phyloP scores from a whole-genome alignment of 2,329 filamentous ascomycete genomes.

The Orbilia oligospora region DNA sequence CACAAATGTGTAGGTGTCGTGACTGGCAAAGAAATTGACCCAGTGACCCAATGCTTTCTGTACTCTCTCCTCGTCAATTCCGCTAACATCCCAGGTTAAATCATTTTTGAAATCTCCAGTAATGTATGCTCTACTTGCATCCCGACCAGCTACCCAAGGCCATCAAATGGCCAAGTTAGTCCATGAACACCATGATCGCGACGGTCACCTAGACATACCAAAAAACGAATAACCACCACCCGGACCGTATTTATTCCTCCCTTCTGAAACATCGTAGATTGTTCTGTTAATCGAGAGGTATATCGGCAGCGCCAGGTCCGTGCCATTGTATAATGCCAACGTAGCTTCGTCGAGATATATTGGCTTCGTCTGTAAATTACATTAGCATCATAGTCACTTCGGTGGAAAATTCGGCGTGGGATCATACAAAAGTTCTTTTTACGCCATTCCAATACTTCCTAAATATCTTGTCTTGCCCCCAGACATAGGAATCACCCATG shows the following conservation, averaged over 20 bases:
- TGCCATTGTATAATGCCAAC: slow-evolving; percentile 82
- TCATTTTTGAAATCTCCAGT: slow-evolving; percentile 94
- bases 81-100: slow-evolving; percentile 84
- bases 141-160: slow-evolving; percentile 74
- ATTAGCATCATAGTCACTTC: slow-evolving; percentile 20
- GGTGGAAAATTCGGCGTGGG: slow-evolving; percentile 37
- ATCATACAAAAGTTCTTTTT: slow-evolving; percentile 70
- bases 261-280: slow-evolving; percentile 85
- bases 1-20: slow-evolving; percentile 55
- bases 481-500: slow-evolving; percentile 79
- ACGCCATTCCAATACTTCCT: slow-evolving; percentile 74
- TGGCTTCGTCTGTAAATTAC: slow-evolving; percentile 70
- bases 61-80: slow-evolving; percentile 74
- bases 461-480: slow-evolving; percentile 78
- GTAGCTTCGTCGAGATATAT: slow-evolving; percentile 80
- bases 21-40: slow-evolving; percentile 52
- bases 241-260: slow-evolving; percentile 80
- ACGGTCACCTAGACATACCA: slow-evolving; percentile 54
- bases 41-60: slow-evolving; percentile 56
- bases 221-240: slow-evolving; percentile 91
- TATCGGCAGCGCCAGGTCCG: slow-evolving; percentile 80
- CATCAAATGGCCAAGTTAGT: slow-evolving; percentile 1
- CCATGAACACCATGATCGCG: background rate
- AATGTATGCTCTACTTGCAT: slow-evolving; percentile 89
- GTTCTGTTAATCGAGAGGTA: slow-evolving; percentile 91